phyloP scores from a whole-genome alignment of 2,329 filamentous ascomycete species.

The Pseudocercospora vitis region DNA sequence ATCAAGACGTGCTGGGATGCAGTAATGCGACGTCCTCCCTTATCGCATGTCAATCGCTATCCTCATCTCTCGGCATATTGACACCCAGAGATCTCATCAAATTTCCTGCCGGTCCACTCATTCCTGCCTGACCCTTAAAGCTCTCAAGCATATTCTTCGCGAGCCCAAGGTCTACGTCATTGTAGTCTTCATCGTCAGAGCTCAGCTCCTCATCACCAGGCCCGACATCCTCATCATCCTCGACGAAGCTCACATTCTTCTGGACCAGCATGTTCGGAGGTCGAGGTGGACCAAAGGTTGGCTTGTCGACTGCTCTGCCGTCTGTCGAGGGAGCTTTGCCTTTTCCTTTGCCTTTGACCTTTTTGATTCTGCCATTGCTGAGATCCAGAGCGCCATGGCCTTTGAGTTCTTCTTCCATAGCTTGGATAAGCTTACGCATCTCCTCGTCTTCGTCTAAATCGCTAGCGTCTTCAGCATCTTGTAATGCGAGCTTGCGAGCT shows the following conservation, averaged over 20 bases:
- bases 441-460: slow-evolving; percentile 49
- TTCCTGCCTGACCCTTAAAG: slow-evolving; percentile 85
- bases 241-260: slow-evolving; percentile 29
- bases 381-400: slow-evolving; percentile 64
- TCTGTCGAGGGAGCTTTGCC: slow-evolving; percentile 18
- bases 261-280: slow-evolving; percentile 31
- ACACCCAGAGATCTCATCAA: slow-evolving; percentile 84
- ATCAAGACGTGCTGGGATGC: too few relatives aligned
- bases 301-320: slow-evolving; percentile 17
- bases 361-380: slow-evolving; percentile 32
- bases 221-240: slow-evolving; percentile 44
- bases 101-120: slow-evolving; percentile 83
- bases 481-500: slow-evolving; percentile 39
- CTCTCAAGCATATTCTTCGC: slow-evolving; percentile 89
- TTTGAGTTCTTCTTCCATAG: slow-evolving; percentile 73
- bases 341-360: slow-evolving; percentile 36
- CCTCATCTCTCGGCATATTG: slow-evolving; percentile 75
- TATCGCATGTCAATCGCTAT: slow-evolving; percentile 29
- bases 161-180: slow-evolving; percentile 81
- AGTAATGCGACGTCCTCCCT: neutral
- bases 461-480: slow-evolving; percentile 47
- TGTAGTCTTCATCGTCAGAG: slow-evolving; percentile 54
- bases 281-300: slow-evolving; percentile 34
- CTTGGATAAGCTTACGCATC: slow-evolving; percentile 63
- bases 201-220: slow-evolving; percentile 36